phyloP scores from a whole-genome alignment of 345 rosid species.

The Rhodamnia argentea region DNA sequence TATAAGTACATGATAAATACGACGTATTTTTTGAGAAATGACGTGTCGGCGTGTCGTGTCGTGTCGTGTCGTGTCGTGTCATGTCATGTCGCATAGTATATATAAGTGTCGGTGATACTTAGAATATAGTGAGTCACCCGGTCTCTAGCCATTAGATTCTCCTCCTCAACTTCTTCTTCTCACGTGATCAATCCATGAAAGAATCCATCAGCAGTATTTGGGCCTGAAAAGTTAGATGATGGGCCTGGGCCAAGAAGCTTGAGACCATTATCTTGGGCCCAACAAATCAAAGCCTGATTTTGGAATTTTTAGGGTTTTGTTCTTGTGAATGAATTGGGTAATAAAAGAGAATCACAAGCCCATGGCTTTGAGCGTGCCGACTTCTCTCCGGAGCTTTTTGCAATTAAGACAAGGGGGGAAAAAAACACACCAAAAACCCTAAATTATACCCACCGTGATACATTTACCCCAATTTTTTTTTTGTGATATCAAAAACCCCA shows the following conservation, averaged over 20 bases:
- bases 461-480: too few relatives aligned
- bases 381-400: background rate
- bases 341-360: background rate
- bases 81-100: too few relatives aligned
- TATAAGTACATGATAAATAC: too few relatives aligned
- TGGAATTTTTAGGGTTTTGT: background rate
- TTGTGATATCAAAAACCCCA: too few relatives aligned
- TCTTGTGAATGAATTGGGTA: background rate
- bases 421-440: too few relatives aligned
- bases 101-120: too few relatives aligned
- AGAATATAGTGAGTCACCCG: background rate
- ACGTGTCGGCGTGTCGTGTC: too few relatives aligned
- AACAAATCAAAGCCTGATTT: constrained; percentile 9
- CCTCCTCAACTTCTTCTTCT: background rate
- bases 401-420: background rate
- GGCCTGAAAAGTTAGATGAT: background rate
- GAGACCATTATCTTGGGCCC: constrained; percentile 23
- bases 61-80: too few relatives aligned
- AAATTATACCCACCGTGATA: too few relatives aligned
- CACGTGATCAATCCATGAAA: background rate
- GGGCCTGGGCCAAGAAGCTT: background rate
- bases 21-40: too few relatives aligned
- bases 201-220: background rate
- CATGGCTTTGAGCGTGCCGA: background rate
- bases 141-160: background rate